Base-by-base conservation (phyloP, 208 protist species). In the Trypanosomatidae sp. region DNA sequence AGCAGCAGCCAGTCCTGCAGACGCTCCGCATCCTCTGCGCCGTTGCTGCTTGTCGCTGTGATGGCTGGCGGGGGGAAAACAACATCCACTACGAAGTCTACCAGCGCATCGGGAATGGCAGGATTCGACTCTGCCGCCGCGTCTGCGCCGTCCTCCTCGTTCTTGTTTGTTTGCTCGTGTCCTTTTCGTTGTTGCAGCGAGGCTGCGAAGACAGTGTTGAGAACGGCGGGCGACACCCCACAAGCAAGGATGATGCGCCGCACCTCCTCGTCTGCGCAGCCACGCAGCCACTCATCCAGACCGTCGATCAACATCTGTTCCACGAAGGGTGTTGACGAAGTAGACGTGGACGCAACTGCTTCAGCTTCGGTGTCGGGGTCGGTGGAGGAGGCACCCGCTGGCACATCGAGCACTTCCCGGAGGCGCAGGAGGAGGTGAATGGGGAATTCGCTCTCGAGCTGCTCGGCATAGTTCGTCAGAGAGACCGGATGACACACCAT, bases 1-100 rank as follows among this genome's bases (percentile, higher is more conserved):
- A 80, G 76, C 36, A 94, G 67, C 43, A 96, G 44, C 89, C 91
- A 96, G 76, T 96, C 91, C 28, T 90, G 58, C n/a, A 1, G 85
- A 68, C 0, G 25, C 47, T 15, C 77, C 69, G 2, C 47, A 17
- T 25, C 8, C 70, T 30, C 5, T 39, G 46, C 8, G 70, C 39
- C 49, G 7, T 7, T 62, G 12, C 15, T n/a, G n/a, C n/a, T n/a
- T n/a, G n/a, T n/a, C n/a, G n/a, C n/a, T n/a, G n/a, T n/a, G n/a
- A n/a, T n/a, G n/a, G n/a, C n/a, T n/a, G n/a, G n/a, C n/a, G 2
- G 77, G 36, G 92, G 92, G 62, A 91, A 97, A 2, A 97, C 76
- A 12, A 97, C 88, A 73, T 97, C 92, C 25, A 94, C 80, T 3
- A 97, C 82, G 71, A 97, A 97, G 79, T 95, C 90, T n/a, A 82